Percentiles rank a stretch among this genome's conserved stretches.
Evolutionary conservation across 345 rosid species (phyloP).

Genomic region (Salix dunnii): DNA sequence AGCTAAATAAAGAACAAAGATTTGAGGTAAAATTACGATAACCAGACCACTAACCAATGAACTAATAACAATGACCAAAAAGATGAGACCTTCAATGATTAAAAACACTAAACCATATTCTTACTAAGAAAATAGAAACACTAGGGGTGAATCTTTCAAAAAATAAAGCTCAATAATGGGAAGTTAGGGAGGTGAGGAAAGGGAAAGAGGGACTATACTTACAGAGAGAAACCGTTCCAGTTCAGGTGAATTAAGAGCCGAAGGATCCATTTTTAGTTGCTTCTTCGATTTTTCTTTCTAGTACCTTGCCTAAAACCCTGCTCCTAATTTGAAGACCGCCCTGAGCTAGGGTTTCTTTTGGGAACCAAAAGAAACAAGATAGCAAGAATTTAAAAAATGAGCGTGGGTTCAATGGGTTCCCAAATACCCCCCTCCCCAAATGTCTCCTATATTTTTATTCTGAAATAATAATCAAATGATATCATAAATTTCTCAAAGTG

Average conservation of each 20-base stretch:
- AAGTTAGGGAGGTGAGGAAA: not conserved
- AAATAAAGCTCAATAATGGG: not conserved
- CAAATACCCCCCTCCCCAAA: too few relatives aligned
- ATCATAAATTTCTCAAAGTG: too few relatives aligned
- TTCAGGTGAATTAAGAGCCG: slow-evolving; percentile 39
- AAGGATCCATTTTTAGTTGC: slow-evolving; percentile 36
- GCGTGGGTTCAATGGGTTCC: not conserved
- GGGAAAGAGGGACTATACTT: slow-evolving; percentile 13
- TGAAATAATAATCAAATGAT: too few relatives aligned
- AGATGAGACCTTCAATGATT: not conserved
- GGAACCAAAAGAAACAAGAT: not conserved
- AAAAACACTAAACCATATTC: not conserved
- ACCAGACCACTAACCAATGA: not conserved
- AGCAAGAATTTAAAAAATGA: not conserved
- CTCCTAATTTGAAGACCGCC: not conserved
- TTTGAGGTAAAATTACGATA: not conserved
- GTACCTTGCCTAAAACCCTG: slow-evolving; percentile 7
- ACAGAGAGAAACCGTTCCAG: slow-evolving; percentile 58
- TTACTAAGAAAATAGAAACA: not conserved
- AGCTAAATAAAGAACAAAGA: not conserved
- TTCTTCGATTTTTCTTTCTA: not conserved
- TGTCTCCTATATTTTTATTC: too few relatives aligned
- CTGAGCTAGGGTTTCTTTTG: not conserved
- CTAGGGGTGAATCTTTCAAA: not conserved
- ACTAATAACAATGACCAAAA: not conserved